Base-by-base conservation (phyloP, 2,329 filamentous ascomycete species). In the Curvularia verruculosa region DNA sequence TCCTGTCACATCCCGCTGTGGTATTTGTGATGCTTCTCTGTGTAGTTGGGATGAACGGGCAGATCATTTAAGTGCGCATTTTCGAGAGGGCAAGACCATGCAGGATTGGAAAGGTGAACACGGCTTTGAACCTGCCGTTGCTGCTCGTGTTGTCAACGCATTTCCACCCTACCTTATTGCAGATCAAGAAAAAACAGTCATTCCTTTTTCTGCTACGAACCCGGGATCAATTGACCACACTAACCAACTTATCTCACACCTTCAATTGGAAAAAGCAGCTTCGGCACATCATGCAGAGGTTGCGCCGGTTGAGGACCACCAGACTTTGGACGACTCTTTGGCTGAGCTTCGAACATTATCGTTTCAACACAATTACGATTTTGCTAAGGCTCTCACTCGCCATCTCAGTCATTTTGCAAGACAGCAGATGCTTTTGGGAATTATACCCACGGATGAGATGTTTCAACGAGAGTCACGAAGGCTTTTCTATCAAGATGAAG, bases 31-130 rank as follows among this genome's bases (percentile, higher is more conserved):
- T 4, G 56, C 66, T 26, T 65, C 68, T 1, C 74, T 83, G 58
- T 68, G 67, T 3, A 77, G 69, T 6, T 84, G 82, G 82, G 69
- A 77, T 39, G 77, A 78, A 48, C 74, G 82, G 3, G 71, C 73
- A 5, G 80, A 83, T 52, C 82, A 84, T 64, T 49, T 84, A 5
- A 78, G 80, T 0, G 74, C 75, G 1, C 82, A 84, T 65, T 84
- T 83, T 67, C 80, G 79, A 54, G 72, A 78, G n/a, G 82, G 82
- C 0, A 74, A 71, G 10, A 75, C 75, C 13, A 84, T 84, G 81
- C 66, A 67, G 6, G 77, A 81, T 41, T 84, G 82, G 82, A 76
- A 76, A 46, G 81, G 82, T 5, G 81, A 80, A 58, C 78, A 82
- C 64, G 82, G 81, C 4, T 70, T 84, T 18, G 78, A 78, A 56